A percentile compares a stretch with the other conserved stretches of the same genome.
These are phyloP conservation scores for Saturnispora diversa DNA, from an alignment of 805 yeast genomes.

Conservation along the genomic window DNA sequence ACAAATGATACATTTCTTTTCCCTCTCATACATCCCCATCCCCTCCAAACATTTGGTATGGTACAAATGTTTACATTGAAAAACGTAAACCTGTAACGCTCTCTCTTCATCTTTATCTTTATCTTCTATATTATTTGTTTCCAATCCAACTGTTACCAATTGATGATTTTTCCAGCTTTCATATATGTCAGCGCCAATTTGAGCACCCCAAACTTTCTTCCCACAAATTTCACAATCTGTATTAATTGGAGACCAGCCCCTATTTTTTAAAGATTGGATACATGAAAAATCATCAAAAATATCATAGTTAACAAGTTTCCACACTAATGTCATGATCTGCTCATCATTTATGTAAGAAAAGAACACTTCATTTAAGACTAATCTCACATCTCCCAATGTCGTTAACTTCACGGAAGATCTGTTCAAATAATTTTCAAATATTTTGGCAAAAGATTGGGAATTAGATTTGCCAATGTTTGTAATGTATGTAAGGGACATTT, in stretches of 20 bases:
- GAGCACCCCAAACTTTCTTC: slow-evolving; percentile 61
- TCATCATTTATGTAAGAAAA: slow-evolving; percentile 58
- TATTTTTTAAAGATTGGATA: slow-evolving; percentile 34
- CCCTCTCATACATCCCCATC: slow-evolving; percentile 32
- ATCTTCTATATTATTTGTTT: too few species aligned
- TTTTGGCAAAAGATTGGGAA: slow-evolving; percentile 40
- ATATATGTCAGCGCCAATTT: slow-evolving; percentile 41
- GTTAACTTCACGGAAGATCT: slow-evolving; percentile 41
- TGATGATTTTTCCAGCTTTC: slow-evolving; percentile 48
- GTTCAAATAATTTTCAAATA: slow-evolving; percentile 48
- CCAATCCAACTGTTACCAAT: slow-evolving; percentile 13
- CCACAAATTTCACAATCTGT: slow-evolving; percentile 73
- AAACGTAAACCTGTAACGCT: slow-evolving; percentile 37
- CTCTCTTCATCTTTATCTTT: slow-evolving; percentile 8
- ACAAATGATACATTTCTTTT: slow-evolving; percentile 36
- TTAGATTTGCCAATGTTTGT: slow-evolving; percentile 27
- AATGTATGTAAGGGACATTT: slow-evolving; percentile 35
- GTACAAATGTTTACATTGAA: slow-evolving; percentile 61
- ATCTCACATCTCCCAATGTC: slow-evolving; percentile 51
- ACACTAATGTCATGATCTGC: slow-evolving; percentile 42
- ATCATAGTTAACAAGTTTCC: slow-evolving; percentile 49
- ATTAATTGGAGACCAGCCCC: slow-evolving; percentile 56
- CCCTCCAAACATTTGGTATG: slow-evolving; percentile 49
- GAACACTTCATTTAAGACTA: slow-evolving; percentile 54
- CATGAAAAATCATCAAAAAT: slow-evolving; percentile 40